Evolutionary conservation across 139 green algal genomes (phyloP).

Genomic region (Tetraselmis chui): DNA sequence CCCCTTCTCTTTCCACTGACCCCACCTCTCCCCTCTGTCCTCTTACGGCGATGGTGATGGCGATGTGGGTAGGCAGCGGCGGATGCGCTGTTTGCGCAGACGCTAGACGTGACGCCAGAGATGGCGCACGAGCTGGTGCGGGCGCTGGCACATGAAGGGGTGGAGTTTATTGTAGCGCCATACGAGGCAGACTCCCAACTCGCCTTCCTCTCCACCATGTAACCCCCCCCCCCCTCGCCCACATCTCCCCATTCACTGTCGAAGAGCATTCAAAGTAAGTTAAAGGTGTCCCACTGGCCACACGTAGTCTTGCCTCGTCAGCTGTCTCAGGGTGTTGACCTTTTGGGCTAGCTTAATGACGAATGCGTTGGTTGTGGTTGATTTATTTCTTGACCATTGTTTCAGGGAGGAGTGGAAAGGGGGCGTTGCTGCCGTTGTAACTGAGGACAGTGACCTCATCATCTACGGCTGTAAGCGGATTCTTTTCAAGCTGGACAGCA

Average conservation of each 20-base stretch:
- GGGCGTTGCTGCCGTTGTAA: slow-evolving; percentile 32
- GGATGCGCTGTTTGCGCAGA: slow-evolving; percentile 8
- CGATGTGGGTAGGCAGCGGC: too few species aligned
- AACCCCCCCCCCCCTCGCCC: neutral
- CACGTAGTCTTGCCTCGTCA: too few species aligned
- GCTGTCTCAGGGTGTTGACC: too few species aligned
- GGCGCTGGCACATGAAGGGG: neutral
- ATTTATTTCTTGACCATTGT: too few species aligned
- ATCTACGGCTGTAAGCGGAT: slow-evolving; percentile 33
- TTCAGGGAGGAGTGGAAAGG: slow-evolving; percentile 8
- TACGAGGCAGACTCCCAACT: slow-evolving; percentile 26
- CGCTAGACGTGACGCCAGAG: slow-evolving; percentile 29
- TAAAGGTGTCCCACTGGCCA: too few species aligned
- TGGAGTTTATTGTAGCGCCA: slow-evolving; percentile 12
- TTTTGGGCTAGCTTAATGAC: too few species aligned
- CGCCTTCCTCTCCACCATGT: slow-evolving; percentile 12
- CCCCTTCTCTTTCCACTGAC: too few species aligned
- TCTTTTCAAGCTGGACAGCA: slow-evolving; percentile 37
- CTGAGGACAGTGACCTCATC: slow-evolving; percentile 38
- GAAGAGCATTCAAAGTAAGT: too few species aligned
- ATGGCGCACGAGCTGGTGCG: slow-evolving; percentile 30
- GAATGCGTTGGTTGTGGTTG: too few species aligned
- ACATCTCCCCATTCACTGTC: neutral
- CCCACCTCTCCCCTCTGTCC: neutral
- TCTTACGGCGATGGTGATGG: neutral